phyloP scores from a whole-genome alignment of 805 yeast genomes.

The Komagataella pastoris region DNA sequence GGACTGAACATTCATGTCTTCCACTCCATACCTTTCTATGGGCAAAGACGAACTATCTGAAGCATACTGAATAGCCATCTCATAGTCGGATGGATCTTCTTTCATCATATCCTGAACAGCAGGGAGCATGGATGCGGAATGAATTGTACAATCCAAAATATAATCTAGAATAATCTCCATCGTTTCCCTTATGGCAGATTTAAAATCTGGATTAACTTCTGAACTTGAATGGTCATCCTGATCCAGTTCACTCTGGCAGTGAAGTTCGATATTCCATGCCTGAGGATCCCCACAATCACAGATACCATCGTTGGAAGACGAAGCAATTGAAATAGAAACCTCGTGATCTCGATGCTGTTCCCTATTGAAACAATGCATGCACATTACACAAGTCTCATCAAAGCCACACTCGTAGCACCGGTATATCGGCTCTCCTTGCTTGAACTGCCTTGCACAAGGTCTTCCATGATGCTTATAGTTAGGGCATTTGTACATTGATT shows the following conservation, averaged over 20 bases:
- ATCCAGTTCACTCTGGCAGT: constrained; percentile 28
- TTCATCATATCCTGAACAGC: constrained; percentile 12
- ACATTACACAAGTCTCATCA: constrained; percentile 69
- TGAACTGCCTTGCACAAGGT: constrained; percentile 56
- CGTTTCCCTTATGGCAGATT: constrained; percentile 13
- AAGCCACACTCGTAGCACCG: constrained; percentile 66
- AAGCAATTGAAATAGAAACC: constrained; percentile 37
- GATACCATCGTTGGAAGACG: constrained; percentile 37
- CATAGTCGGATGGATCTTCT: not conserved
- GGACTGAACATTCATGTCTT: constrained; percentile 19
- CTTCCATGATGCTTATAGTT: constrained; percentile 32
- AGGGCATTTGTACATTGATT: not conserved
- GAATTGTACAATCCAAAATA: constrained; percentile 27
- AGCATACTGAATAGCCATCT: constrained; percentile 4
- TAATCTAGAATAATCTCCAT: constrained; percentile 25
- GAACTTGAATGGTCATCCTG: constrained; percentile 3
- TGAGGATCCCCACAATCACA: constrained; percentile 67
- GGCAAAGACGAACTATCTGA: constrained; percentile 23
- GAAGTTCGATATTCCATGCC: constrained; percentile 41
- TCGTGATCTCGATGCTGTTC: constrained; percentile 58
- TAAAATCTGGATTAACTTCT: constrained; percentile 5
- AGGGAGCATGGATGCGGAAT: constrained; percentile 25
- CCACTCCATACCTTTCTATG: constrained; percentile 17
- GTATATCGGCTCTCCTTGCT: constrained; percentile 51
- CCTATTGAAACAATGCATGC: constrained; percentile 59